Conservation (phyloP, 495 filamentous ascomycete genomes). For the Aspergillus diversus region DNA sequence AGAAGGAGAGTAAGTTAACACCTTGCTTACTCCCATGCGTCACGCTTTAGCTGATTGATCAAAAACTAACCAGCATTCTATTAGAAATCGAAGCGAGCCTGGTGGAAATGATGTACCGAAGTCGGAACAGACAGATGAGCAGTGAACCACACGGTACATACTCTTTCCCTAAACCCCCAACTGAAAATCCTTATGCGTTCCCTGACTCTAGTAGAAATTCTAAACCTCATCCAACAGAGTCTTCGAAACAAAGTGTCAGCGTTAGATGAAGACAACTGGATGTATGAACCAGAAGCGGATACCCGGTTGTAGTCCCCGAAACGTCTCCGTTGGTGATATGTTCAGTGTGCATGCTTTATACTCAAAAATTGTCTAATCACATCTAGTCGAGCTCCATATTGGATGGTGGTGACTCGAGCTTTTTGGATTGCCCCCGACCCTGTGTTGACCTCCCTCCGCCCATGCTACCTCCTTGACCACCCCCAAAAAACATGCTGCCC, state of each 20-base stretch:
- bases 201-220: constrained; percentile 59
- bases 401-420: constrained; percentile 52
- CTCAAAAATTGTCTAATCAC: constrained; percentile 3
- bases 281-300: constrained; percentile 76
- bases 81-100: constrained; percentile 53
- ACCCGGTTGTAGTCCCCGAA: constrained; percentile 23
- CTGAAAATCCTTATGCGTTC: neutral
- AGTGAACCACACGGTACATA: constrained; percentile 69
- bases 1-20: constrained; percentile 51
- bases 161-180: neutral
- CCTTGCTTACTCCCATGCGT: neutral
- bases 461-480: constrained; percentile 41
- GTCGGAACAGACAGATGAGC: constrained; percentile 62
- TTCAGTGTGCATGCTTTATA: constrained; percentile 10
- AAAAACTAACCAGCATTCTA: neutral
- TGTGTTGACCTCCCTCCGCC: constrained; percentile 45
- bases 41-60: neutral
- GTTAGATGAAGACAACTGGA: constrained; percentile 86
- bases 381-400: constrained; percentile 59
- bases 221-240: constrained; percentile 72
- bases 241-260: constrained; percentile 71
- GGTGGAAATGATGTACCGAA: constrained; percentile 58
- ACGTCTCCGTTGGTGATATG: neutral
- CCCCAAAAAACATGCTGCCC: constrained; percentile 84
- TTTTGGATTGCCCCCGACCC: constrained; percentile 42